phyloP scores from a whole-genome alignment of 768 basidiomycete species.

The Boletus vermiculosoides region DNA sequence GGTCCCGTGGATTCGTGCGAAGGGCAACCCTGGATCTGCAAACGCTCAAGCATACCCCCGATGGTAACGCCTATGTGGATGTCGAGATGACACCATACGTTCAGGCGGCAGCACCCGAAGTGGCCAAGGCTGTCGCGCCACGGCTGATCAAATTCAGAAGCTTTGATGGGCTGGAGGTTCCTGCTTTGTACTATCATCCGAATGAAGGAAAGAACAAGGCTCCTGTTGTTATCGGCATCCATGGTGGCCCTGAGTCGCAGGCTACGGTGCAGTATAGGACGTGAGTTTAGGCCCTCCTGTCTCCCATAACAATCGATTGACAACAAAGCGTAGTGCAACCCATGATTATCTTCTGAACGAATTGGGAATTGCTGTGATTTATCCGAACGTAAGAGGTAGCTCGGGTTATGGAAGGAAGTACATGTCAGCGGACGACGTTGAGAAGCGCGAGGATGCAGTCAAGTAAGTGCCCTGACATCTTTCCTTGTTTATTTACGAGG shows the following conservation, averaged over 20 bases:
- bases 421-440: slow-evolving; percentile 39
- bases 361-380: slow-evolving; percentile 39
- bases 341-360: slow-evolving; percentile 45
- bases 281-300: slow-evolving; percentile 20
- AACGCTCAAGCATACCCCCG: slow-evolving; percentile 15
- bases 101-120: slow-evolving; percentile 35
- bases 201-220: slow-evolving; percentile 24
- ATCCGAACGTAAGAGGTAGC: slow-evolving; percentile 45
- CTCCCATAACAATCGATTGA: slow-evolving; percentile 1
- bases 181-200: slow-evolving; percentile 44
- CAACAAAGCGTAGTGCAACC: slow-evolving; percentile 23
- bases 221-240: slow-evolving; percentile 38
- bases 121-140: slow-evolving; percentile 29
- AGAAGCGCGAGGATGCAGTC: slow-evolving; percentile 44
- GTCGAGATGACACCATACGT: slow-evolving; percentile 30
- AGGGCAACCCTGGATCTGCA: slow-evolving; percentile 33
- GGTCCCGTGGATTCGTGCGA: slow-evolving; percentile 28
- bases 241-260: slow-evolving; percentile 41
- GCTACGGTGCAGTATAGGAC: slow-evolving; percentile 34
- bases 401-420: slow-evolving; percentile 42
- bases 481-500: neutral
- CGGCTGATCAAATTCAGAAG: slow-evolving; percentile 39
- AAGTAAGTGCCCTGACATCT: slow-evolving; percentile 27
- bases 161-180: slow-evolving; percentile 41
- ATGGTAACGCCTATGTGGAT: slow-evolving; percentile 28